These are phyloP conservation scores for Tritrichomonas musculus DNA, from an alignment of 208 protist genomes.

Conservation along the genomic window DNA sequence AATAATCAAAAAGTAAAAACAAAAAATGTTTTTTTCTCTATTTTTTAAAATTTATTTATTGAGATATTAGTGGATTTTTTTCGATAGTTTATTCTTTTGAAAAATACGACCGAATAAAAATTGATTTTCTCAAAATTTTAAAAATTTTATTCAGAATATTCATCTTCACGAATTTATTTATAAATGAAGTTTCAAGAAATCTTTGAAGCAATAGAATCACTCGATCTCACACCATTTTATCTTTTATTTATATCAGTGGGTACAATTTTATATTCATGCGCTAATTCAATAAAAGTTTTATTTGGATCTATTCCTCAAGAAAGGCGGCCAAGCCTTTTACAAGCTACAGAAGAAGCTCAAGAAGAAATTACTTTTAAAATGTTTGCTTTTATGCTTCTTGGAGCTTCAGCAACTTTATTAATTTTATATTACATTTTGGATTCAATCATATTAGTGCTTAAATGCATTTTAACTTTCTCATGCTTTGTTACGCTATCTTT, in stretches of 20 bases:
- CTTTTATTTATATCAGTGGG: neutral
- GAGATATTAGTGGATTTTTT: too few species aligned
- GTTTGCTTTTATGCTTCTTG: neutral
- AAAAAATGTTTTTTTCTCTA: too few species aligned
- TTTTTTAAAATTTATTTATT: too few species aligned
- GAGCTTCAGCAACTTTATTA: neutral
- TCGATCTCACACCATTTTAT: neutral
- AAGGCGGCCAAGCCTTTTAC: neutral
- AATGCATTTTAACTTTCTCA: neutral
- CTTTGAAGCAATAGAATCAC: too few species aligned
- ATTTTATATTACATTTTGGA: neutral
- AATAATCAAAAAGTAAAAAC: too few species aligned
- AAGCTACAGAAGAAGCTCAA: neutral
- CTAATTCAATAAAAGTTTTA: neutral
- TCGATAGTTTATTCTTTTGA: too few species aligned
- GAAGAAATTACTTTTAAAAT: neutral
- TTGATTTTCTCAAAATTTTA: too few species aligned
- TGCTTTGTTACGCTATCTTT: neutral
- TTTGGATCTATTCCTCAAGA: neutral
- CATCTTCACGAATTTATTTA: too few species aligned
- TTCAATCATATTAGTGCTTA: neutral
- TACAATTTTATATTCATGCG: neutral
- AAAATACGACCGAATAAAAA: too few species aligned
- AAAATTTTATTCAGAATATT: too few species aligned
- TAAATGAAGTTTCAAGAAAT: too few species aligned